phyloP scores from a whole-genome alignment of 2,329 filamentous ascomycete genomes.

The Colletotrichum melonis region DNA sequence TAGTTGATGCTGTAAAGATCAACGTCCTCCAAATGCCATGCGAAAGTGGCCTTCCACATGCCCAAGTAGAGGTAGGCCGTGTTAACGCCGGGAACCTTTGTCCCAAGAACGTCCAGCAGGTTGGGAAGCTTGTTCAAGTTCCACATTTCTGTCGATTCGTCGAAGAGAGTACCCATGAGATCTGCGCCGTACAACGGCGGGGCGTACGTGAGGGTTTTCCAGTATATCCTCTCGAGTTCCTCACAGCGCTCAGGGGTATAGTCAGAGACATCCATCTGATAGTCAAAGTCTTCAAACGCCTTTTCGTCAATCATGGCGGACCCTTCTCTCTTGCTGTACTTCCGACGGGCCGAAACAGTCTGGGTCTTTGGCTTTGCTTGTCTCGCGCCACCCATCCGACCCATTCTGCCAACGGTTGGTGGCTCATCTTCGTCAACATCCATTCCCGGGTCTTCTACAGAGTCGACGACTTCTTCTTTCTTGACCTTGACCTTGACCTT shows the following conservation, averaged over 20 bases:
- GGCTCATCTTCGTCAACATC: slow-evolving; percentile 52
- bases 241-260: slow-evolving; percentile 93
- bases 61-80: slow-evolving; percentile 97
- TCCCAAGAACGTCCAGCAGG: slow-evolving; percentile 90
- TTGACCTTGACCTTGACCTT: slow-evolving; percentile 39
- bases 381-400: slow-evolving; percentile 62
- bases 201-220: slow-evolving; percentile 97
- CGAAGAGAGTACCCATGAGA: slow-evolving; percentile 94
- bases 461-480: slow-evolving; percentile 54
- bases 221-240: slow-evolving; percentile 93
- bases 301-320: slow-evolving; percentile 87
- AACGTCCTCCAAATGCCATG: slow-evolving; percentile 98
- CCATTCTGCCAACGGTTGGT: slow-evolving; percentile 43
- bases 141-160: slow-evolving; percentile 86
- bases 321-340: slow-evolving; percentile 84
- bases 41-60: slow-evolving; percentile 99
- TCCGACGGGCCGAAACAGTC: slow-evolving; percentile 87
- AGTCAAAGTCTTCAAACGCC: slow-evolving; percentile 91
- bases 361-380: slow-evolving; percentile 71
- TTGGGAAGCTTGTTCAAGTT: slow-evolving; percentile 96
- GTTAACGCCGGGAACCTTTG: slow-evolving; percentile 97
- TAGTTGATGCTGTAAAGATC: slow-evolving; percentile 99
- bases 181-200: slow-evolving; percentile 96
- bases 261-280: slow-evolving; percentile 87
- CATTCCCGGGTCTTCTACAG: slow-evolving; percentile 60